Conservation (phyloP, 306 rosid genomes). For the Corylus avellana region DNA sequence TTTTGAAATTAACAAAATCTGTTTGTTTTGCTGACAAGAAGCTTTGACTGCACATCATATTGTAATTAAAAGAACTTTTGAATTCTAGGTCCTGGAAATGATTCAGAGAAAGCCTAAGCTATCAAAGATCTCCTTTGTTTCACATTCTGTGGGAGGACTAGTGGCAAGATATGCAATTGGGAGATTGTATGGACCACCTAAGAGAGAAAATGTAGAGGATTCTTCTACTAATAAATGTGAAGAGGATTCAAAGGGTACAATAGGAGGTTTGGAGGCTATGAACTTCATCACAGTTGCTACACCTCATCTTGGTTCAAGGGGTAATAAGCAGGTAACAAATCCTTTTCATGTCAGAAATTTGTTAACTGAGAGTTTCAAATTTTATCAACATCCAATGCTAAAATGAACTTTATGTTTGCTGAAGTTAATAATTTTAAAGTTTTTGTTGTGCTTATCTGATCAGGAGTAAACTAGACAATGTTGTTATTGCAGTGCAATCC, state of each 20-base stretch:
- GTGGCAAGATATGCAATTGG: conserved; percentile 95
- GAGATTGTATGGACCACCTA: conserved; percentile 62
- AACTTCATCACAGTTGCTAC: conserved; percentile 93
- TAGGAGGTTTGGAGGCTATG: conserved; percentile 82
- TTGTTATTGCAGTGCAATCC: background rate
- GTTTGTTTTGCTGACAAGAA: conserved; percentile 6
- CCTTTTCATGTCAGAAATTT: background rate
- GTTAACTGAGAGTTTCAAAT: background rate
- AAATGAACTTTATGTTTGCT: conserved; percentile 8
- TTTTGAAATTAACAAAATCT: conserved; percentile 19
- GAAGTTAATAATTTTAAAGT: background rate
- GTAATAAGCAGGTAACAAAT: conserved; percentile 76
- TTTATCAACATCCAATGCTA: conserved; percentile 4
- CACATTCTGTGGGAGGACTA: conserved; percentile 97
- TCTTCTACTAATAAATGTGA: conserved; percentile 35
- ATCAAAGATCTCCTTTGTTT: conserved; percentile 75
- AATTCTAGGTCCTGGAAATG: conserved; percentile 66
- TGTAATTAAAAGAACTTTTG: conserved; percentile 15
- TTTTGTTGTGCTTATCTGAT: background rate
- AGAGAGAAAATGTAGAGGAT: conserved; percentile 35
- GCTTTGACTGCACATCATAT: conserved; percentile 4
- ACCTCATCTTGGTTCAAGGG: conserved; percentile 98
- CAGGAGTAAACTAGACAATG: background rate
- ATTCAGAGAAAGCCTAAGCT: conserved; percentile 69
- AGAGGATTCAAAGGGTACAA: conserved; percentile 51